phyloP scores from a whole-genome alignment of 192 early-diverging fungal genomes.

The Glomus cerebriforme region DNA sequence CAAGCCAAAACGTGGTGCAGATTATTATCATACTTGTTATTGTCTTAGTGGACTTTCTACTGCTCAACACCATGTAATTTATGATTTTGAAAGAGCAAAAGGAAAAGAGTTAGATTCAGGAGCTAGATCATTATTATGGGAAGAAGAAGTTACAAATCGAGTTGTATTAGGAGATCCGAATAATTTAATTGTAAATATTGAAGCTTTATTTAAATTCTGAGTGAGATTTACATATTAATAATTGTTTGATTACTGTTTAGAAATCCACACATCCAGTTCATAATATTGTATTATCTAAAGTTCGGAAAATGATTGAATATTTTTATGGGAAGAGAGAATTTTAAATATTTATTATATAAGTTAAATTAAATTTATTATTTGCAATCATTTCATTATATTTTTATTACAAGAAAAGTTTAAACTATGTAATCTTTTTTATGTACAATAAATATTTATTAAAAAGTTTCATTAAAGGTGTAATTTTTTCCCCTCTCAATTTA shows the following conservation, averaged over 20 bases:
- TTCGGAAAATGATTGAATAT: slow-evolving; percentile 46
- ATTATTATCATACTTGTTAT: slow-evolving; percentile 97
- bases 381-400: too few species aligned
- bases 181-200: slow-evolving; percentile 51
- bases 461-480: neutral
- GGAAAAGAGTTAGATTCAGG: slow-evolving; percentile 33
- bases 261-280: slow-evolving; percentile 72
- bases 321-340: slow-evolving; percentile 43
- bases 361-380: too few species aligned
- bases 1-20: slow-evolving; percentile 83
- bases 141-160: slow-evolving; percentile 30
- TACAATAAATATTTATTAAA: neutral
- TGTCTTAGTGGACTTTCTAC: slow-evolving; percentile 82
- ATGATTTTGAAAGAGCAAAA: slow-evolving; percentile 34
- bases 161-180: slow-evolving; percentile 49
- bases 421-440: neutral
- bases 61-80: slow-evolving; percentile 73
- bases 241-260: slow-evolving; percentile 34
- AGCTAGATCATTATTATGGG: slow-evolving; percentile 48
- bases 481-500: neutral
- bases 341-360: too few species aligned
- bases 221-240: neutral
- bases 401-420: too few species aligned
- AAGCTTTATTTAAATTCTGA: neutral
- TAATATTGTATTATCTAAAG: slow-evolving; percentile 60